Base-by-base conservation (phyloP, 345 rosid species). In the Bruguiera parviflora region DNA sequence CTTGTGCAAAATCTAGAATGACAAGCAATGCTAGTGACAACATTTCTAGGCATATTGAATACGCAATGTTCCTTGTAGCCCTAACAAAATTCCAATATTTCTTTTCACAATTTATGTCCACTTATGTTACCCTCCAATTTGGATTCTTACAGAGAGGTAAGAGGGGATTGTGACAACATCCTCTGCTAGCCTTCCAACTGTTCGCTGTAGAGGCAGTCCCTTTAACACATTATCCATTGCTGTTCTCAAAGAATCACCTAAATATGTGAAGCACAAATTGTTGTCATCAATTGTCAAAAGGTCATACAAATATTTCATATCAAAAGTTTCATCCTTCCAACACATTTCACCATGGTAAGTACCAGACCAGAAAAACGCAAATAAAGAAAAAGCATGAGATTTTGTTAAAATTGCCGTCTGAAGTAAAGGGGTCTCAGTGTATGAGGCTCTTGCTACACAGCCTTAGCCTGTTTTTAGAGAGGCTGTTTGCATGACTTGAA, bases 231-330 rank as follows among this genome's bases (percentile, higher is more conserved):
- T 80, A 65, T 80, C 85, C 74, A 79, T 72, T 63, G 71, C 67
- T 71, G 65, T 67, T 76, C 73, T 78, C 60, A 78, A 58, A 72
- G 84, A 90, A 72, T 82, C 87, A 72, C 91, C 92, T 88, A 73
- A 67, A 68, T 22, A 49, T 11, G 64, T 65, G 65, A 29, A 53
- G 33, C 68, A 56, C 4, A 21, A 51, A 37, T 33, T 68, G 25
- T 24, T 65, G 57, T 58, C 35, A 58, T 68, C 59, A 69, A 64
- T 24, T 64, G 59, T 28, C 5, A 46, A 58, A 1, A 25, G 35
- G 16, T 7, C 53, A 59, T 52, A 3, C 35, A 52, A 18, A 1
- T 31, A 28, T 43, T 5, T 32, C 11, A 24, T 5, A 8, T 19
- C 2, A 35, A 16, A 6, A 11, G 2, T 31, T 61, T 51, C 8